Evolutionary conservation across 768 basidiomycete genomes (phyloP).

Genomic region (Suillus sp.): DNA sequence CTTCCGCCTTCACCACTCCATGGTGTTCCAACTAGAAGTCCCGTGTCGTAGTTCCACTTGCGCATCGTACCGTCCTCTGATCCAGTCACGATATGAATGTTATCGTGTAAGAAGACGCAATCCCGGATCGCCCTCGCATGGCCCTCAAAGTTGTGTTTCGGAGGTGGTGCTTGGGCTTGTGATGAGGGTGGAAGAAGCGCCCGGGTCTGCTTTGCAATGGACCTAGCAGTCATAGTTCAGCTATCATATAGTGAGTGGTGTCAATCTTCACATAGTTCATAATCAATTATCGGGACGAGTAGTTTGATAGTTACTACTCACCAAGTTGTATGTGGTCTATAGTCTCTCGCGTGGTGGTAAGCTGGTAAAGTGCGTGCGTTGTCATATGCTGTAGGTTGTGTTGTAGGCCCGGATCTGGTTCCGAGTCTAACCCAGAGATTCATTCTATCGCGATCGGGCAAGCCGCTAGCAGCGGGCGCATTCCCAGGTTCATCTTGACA

Average conservation of each 20-base stretch:
- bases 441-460: too few species aligned
- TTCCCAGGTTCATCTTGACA: too few species aligned
- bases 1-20: not conserved
- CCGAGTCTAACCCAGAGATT: too few species aligned
- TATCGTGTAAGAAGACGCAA: not conserved
- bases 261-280: not conserved
- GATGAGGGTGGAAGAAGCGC: not conserved
- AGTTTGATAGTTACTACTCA: not conserved
- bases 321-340: not conserved
- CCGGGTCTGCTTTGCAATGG: not conserved
- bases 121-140: not conserved
- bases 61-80: slow-evolving; percentile 2
- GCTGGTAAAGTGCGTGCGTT: not conserved
- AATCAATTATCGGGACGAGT: not conserved
- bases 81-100: not conserved
- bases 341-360: not conserved
- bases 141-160: not conserved
- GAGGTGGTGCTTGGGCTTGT: not conserved
- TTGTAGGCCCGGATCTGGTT: too few species aligned
- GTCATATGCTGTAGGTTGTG: not conserved
- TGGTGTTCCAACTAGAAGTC: not conserved
- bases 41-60: slow-evolving; percentile 1
- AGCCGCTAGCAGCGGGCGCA: too few species aligned
- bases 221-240: not conserved
- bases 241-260: not conserved